phyloP scores from a whole-genome alignment of 2,329 filamentous ascomycete species.

The Botryotinia narcissicola region DNA sequence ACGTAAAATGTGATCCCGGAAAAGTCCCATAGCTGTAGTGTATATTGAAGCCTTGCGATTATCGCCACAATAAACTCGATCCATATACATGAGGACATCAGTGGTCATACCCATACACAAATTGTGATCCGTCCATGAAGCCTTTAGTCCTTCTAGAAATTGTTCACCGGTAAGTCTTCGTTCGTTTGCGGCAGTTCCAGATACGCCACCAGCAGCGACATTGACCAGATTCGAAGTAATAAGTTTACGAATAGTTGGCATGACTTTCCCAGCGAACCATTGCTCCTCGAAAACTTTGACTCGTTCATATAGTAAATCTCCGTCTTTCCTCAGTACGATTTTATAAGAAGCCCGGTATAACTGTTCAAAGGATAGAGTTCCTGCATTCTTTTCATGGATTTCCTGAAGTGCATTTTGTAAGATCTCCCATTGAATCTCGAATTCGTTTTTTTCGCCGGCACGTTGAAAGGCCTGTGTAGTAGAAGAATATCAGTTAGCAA shows the following conservation, averaged over 20 bases:
- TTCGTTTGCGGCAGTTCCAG: conserved; percentile 69
- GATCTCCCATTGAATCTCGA: conserved; percentile 79
- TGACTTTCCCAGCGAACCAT: conserved; percentile 76
- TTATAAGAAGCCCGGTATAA: conserved; percentile 93
- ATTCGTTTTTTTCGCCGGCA: conserved; percentile 64
- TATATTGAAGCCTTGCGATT: conserved; percentile 76
- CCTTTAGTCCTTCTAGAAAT: conserved; percentile 73
- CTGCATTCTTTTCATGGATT: conserved; percentile 91
- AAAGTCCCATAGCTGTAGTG: conserved; percentile 78
- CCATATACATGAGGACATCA: conserved; percentile 97
- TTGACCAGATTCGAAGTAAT: conserved; percentile 66
- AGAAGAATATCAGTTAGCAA: conserved; percentile 18
- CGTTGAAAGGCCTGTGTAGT: conserved; percentile 50
- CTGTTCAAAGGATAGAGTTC: conserved; percentile 87
- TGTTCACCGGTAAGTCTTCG: conserved; percentile 76
- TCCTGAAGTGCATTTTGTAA: conserved; percentile 75
- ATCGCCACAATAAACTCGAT: conserved; percentile 77
- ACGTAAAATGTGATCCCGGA: conserved; percentile 79
- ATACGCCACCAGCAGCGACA: conserved; percentile 55
- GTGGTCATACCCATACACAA: conserved; percentile 95
- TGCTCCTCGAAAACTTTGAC: conserved; percentile 78
- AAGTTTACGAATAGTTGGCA: conserved; percentile 66
- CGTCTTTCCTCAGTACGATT: conserved; percentile 85
- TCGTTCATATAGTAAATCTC: conserved; percentile 73
- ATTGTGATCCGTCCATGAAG: conserved; percentile 85